Evolutionary conservation across 2,329 filamentous ascomycete genomes (phyloP).

Genomic region (Colletotrichum navitas): DNA sequence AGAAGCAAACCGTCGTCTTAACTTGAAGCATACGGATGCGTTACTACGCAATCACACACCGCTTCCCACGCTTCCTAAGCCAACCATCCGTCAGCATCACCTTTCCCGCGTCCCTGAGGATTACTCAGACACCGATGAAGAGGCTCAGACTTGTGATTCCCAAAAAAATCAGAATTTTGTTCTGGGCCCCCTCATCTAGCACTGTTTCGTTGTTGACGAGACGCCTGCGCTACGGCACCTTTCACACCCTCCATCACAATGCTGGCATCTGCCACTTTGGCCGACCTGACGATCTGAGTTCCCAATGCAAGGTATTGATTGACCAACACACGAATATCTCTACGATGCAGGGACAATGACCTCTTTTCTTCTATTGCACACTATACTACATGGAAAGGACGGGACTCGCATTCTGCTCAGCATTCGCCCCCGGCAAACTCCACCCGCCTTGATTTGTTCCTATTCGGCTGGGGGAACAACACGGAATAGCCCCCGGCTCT

Average conservation of each 20-base stretch:
- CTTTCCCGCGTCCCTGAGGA: not conserved
- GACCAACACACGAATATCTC: conserved; percentile 1
- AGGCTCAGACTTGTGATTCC: conserved; percentile 28
- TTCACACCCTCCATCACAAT: conserved; percentile 6
- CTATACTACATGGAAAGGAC: not conserved
- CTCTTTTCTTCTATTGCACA: not conserved
- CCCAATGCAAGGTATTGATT: not conserved
- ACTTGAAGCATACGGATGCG: conserved; percentile 12
- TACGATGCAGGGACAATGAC: too few relatives aligned
- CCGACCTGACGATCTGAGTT: conserved; percentile 16
- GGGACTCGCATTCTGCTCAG: not conserved
- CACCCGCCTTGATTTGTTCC: not conserved
- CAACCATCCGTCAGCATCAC: not conserved
- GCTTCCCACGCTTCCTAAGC: not conserved
- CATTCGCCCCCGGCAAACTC: not conserved
- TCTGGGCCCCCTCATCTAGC: conserved; percentile 35
- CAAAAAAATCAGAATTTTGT: conserved; percentile 38
- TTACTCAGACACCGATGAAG: conserved; percentile 2
- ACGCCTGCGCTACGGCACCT: conserved; percentile 15
- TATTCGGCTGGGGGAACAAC: not conserved
- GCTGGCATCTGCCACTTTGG: conserved; percentile 28
- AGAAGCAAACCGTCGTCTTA: conserved; percentile 11
- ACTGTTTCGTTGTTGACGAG: conserved; percentile 29
- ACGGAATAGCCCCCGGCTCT: conserved; percentile 3
- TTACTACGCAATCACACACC: conserved; percentile 1